Conservation (phyloP, 495 filamentous ascomycete genomes). For the Hypoxylon crocopeplum region DNA sequence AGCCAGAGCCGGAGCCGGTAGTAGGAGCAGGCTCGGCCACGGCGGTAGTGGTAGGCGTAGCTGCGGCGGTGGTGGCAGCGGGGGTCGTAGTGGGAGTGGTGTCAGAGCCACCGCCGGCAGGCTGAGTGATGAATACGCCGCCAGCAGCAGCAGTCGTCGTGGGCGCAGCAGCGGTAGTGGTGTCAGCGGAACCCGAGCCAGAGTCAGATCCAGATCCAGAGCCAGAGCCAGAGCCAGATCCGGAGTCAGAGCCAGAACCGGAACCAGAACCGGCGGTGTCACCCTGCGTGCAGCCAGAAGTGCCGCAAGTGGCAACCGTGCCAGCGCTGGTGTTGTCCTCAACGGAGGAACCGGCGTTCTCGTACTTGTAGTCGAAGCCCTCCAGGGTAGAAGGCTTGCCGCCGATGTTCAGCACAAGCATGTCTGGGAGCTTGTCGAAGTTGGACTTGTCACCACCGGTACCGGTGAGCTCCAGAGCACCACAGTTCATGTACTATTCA, state of each 20-base stretch:
- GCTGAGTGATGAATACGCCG: no score
- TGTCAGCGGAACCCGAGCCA: neutral
- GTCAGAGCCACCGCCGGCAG: no score
- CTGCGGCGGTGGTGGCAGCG: slow-evolving; percentile 19
- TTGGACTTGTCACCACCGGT: slow-evolving; percentile 55
- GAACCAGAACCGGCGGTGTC: slow-evolving; percentile 24
- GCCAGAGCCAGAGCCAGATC: slow-evolving; percentile 17
- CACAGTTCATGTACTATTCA: slow-evolving; percentile 99
- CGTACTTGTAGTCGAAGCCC: slow-evolving; percentile 55
- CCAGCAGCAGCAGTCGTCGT: neutral
- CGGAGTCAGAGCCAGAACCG: slow-evolving; percentile 18
- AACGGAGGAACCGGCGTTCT: slow-evolving; percentile 62
- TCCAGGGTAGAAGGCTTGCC: slow-evolving; percentile 61
- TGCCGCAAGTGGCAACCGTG: slow-evolving; percentile 35
- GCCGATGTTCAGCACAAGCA: slow-evolving; percentile 81
- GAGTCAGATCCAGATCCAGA: slow-evolving; percentile 25
- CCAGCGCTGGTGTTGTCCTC: slow-evolving; percentile 43
- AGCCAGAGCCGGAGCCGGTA: slow-evolving; percentile 21
- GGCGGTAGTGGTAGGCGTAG: slow-evolving; percentile 18
- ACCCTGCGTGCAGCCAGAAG: slow-evolving; percentile 18
- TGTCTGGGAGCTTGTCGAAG: slow-evolving; percentile 70
- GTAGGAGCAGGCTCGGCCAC: slow-evolving; percentile 23
- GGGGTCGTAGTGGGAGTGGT: neutral
- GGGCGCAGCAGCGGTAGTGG: neutral
- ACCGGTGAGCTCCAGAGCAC: slow-evolving; percentile 69